These are phyloP conservation scores for Solanum appendiculatum DNA, from an alignment of 257 asterid species.

Conservation along the genomic window DNA sequence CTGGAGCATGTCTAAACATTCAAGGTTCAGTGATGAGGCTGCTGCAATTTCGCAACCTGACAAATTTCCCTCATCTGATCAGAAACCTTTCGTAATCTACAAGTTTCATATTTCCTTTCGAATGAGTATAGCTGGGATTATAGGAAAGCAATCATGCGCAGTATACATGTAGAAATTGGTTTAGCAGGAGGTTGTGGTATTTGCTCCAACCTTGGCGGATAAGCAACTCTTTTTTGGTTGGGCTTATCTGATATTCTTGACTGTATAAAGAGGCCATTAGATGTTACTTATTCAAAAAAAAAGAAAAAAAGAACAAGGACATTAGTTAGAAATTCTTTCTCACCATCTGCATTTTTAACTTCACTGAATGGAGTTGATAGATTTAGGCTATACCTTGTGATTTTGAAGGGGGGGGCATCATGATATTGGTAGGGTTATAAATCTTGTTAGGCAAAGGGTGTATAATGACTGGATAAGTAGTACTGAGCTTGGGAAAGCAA, in stretches of 20 bases:
- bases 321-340: neutral
- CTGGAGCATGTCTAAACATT: neutral
- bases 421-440: neutral
- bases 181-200: neutral
- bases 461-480: neutral
- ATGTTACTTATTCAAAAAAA: neutral
- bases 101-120: neutral
- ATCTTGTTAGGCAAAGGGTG: neutral
- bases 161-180: neutral
- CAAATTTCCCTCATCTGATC: neutral
- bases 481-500: neutral
- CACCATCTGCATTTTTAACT: neutral
- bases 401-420: neutral
- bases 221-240: slow-evolving; percentile 11
- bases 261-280: neutral
- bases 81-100: neutral
- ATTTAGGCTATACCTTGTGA: neutral
- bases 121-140: neutral
- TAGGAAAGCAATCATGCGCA: neutral
- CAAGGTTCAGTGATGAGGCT: neutral
- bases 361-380: neutral
- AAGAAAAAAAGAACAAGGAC: neutral
- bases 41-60: neutral
- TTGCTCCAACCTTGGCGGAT: slow-evolving; percentile 7
- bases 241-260: slow-evolving; percentile 19